Evolutionary conservation across 78 protist genomes (phyloP).

Genomic region (Goniomonas avonlea): DNA sequence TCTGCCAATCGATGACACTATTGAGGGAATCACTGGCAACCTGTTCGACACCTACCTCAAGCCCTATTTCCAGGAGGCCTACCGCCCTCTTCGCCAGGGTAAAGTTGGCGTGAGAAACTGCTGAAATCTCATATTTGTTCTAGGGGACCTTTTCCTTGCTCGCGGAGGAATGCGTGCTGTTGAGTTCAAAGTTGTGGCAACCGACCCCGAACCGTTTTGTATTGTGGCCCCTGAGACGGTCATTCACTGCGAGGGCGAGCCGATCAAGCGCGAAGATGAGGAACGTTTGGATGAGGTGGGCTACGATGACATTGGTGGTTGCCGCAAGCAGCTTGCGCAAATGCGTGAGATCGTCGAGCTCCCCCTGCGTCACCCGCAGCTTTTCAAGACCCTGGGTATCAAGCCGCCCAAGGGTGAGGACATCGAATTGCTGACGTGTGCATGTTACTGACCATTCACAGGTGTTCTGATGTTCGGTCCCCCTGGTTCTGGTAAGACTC

Average conservation of each 20-base stretch:
- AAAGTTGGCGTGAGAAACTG: too few species aligned
- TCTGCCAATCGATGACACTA: slow-evolving; percentile 98
- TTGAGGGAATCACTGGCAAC: slow-evolving; percentile 96
- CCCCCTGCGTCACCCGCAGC: slow-evolving; percentile 99
- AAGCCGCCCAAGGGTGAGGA: slow-evolving; percentile 83
- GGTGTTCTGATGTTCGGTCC: slow-evolving; percentile 98
- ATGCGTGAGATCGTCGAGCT: slow-evolving; percentile 95
- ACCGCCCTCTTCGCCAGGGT: slow-evolving; percentile 97
- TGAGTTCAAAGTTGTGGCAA: slow-evolving; percentile 98
- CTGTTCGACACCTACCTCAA: slow-evolving; percentile 93
- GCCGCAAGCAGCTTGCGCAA: slow-evolving; percentile 84
- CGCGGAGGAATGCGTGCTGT: slow-evolving; percentile 99
- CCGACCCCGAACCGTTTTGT: slow-evolving; percentile 86
- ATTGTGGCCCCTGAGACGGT: slow-evolving; percentile 93
- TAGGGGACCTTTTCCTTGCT: slow-evolving; percentile 67
- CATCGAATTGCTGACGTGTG: not conserved
- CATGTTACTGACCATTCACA: not conserved
- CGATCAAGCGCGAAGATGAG: slow-evolving; percentile 98
- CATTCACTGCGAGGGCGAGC: slow-evolving; percentile 99
- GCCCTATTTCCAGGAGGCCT: slow-evolving; percentile 98
- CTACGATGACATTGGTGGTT: slow-evolving; percentile 99
- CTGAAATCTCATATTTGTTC: too few species aligned
- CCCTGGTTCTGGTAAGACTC: slow-evolving; percentile 99
- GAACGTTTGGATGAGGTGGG: slow-evolving; percentile 74
- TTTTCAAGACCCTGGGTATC: slow-evolving; percentile 85